A percentile compares a stretch with the other conserved stretches of the same genome.
phyloP scores from a whole-genome alignment of 2,329 filamentous ascomycete genomes.

The Simplicillium sp. region DNA sequence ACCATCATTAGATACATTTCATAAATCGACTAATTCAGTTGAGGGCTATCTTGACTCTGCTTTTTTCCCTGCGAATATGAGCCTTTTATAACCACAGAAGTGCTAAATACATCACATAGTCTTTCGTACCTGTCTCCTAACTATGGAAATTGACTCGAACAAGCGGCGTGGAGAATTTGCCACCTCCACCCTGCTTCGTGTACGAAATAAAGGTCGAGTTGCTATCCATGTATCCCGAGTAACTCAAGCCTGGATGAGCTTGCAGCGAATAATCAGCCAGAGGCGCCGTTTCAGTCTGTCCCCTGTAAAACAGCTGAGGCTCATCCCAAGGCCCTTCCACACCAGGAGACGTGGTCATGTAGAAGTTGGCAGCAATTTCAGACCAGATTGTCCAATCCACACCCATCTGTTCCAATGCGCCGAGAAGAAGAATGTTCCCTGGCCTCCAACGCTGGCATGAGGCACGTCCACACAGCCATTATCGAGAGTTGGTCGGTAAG shows the following conservation, averaged over 20 bases:
- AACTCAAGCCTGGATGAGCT: neutral
- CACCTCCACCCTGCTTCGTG: neutral
- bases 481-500: neutral
- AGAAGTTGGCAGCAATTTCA: neutral
- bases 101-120: too few relatives aligned
- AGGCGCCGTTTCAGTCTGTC: neutral
- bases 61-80: too few relatives aligned
- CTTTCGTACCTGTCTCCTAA: too few relatives aligned
- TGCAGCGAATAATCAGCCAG: slow-evolving; percentile 1
- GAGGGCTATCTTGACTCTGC: too few relatives aligned
- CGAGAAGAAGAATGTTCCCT: neutral
- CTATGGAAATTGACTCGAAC: neutral
- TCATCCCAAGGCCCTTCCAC: neutral
- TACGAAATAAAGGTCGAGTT: neutral
- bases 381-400: neutral
- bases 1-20: too few relatives aligned
- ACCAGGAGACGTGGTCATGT: neutral
- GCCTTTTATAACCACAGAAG: too few relatives aligned
- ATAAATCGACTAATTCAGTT: too few relatives aligned
- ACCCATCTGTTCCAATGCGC: neutral
- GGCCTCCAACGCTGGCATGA: neutral
- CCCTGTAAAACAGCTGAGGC: neutral
- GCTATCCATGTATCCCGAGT: neutral
- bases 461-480: neutral
- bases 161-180: neutral